Evolutionary conservation across 805 yeast species (phyloP).

Genomic region (Saturnispora halmiae): DNA sequence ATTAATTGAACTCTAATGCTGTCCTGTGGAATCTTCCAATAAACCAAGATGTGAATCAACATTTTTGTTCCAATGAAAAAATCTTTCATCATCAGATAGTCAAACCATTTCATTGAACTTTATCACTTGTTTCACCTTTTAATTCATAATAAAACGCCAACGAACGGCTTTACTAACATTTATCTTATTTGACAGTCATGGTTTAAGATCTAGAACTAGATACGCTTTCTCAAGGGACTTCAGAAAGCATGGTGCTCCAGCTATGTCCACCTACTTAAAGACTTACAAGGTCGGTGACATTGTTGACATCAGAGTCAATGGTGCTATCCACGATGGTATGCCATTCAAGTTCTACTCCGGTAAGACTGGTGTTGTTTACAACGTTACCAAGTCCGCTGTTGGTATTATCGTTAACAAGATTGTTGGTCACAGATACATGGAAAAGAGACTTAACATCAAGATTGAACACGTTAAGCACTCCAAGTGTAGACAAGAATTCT

Average conservation of each 20-base stretch:
- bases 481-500: conserved; percentile 98
- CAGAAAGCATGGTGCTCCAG: conserved; percentile 92
- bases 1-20: no score
- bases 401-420: conserved; percentile 98
- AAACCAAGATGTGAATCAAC: no score
- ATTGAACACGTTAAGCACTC: conserved; percentile 99
- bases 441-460: conserved; percentile 97
- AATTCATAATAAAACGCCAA: no score
- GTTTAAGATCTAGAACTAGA: conserved; percentile 99
- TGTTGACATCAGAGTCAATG: conserved; percentile 98
- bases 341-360: conserved; percentile 99
- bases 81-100: no score
- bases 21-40: no score
- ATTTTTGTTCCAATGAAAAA: no score
- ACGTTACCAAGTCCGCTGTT: conserved; percentile 96
- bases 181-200: conserved; percentile 52
- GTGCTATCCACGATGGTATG: conserved; percentile 99
- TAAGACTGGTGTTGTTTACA: conserved; percentile 98
- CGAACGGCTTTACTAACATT: conserved; percentile 15
- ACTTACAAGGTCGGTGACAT: conserved; percentile 98
- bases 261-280: conserved; percentile 95
- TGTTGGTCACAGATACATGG: conserved; percentile 98
- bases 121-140: no score
- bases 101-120: no score
- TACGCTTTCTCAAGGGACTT: conserved; percentile 99